Evolutionary conservation across 139 green algal genomes (phyloP).

Genomic region (Coelastrella sp.): DNA sequence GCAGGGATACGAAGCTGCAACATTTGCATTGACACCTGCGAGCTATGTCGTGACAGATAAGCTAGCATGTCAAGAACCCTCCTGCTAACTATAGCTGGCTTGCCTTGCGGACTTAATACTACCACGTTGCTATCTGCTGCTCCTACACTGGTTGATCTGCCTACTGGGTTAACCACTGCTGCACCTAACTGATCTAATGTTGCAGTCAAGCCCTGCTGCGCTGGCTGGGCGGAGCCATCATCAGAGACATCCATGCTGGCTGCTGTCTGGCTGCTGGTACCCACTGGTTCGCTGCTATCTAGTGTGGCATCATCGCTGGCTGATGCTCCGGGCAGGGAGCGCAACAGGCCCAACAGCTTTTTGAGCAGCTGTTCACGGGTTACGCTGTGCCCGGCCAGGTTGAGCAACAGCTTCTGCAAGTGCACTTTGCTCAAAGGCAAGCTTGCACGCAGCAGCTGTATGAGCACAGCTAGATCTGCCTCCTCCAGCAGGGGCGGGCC

Average conservation of each 20-base stretch:
- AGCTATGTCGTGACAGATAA: constrained; percentile 72
- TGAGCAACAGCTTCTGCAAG: constrained; percentile 86
- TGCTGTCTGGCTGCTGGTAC: neutral
- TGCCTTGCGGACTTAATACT: neutral
- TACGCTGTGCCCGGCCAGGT: constrained; percentile 78
- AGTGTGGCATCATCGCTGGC: neutral
- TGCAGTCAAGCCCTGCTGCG: constrained; percentile 32
- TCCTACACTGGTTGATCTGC: neutral
- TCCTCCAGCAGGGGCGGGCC: constrained; percentile 75
- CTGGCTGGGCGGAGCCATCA: constrained; percentile 8
- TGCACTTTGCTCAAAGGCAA: constrained; percentile 70
- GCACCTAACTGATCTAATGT: constrained; percentile 18
- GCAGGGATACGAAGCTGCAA: constrained; percentile 65
- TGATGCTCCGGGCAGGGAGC: constrained; percentile 22
- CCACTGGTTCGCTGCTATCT: neutral
- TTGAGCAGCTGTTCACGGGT: constrained; percentile 76
- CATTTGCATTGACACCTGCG: constrained; percentile 67
- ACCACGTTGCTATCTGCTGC: neutral
- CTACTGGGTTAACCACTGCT: constrained; percentile 19
- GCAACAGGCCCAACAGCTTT: constrained; percentile 72
- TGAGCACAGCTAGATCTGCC: constrained; percentile 73
- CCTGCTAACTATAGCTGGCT: constrained; percentile 42
- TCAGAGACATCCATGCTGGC: neutral
- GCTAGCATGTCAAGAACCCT: constrained; percentile 80
- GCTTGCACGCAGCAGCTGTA: constrained; percentile 75